A percentile compares a stretch with the other conserved stretches of the same genome.
These are phyloP conservation scores for Moesziomyces parantarcticus DNA, from an alignment of 1,284 basidiomycete genomes.

Conservation along the genomic window DNA sequence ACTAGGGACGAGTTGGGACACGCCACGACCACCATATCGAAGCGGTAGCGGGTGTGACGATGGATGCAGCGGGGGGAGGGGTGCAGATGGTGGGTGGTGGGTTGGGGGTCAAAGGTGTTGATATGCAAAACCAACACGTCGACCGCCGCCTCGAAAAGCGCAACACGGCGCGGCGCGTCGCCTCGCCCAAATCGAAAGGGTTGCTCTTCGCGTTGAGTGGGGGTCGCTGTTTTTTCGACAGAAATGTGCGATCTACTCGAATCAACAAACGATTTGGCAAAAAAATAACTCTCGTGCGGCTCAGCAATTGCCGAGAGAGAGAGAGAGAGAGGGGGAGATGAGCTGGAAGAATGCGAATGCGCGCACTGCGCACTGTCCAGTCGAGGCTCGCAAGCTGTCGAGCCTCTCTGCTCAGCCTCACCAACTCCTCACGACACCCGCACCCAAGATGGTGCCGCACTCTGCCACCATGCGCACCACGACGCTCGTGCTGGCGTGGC, in stretches of 20 bases:
- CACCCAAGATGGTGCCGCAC: slow-evolving; percentile 6
- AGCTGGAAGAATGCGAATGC: slow-evolving; percentile 35
- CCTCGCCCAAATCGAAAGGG: background rate
- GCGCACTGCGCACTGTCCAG: slow-evolving; percentile 43
- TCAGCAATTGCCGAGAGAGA: too few relatives aligned
- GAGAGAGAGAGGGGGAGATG: too few relatives aligned
- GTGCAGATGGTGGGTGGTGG: background rate
- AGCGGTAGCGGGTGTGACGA: background rate
- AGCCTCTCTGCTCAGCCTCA: background rate
- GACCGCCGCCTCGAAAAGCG: background rate
- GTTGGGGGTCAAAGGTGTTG: background rate
- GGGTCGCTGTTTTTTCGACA: too few relatives aligned
- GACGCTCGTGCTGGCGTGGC: slow-evolving; percentile 4
- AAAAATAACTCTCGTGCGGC: slow-evolving; percentile 15
- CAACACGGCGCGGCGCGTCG: slow-evolving; percentile 8
- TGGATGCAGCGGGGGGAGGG: too few relatives aligned
- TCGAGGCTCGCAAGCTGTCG: background rate
- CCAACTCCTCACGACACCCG: background rate
- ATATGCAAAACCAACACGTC: background rate
- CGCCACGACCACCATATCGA: slow-evolving; percentile 48
- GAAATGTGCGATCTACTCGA: background rate
- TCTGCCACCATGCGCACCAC: too few relatives aligned
- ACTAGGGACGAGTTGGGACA: slow-evolving; percentile 40
- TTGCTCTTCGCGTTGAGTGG: slow-evolving; percentile 34
- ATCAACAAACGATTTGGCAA: too few relatives aligned